A percentile compares a stretch with the other conserved stretches of the same genome.
phyloP scores from a whole-genome alignment of 2,329 filamentous ascomycete species.

The Cercospora canescens region DNA sequence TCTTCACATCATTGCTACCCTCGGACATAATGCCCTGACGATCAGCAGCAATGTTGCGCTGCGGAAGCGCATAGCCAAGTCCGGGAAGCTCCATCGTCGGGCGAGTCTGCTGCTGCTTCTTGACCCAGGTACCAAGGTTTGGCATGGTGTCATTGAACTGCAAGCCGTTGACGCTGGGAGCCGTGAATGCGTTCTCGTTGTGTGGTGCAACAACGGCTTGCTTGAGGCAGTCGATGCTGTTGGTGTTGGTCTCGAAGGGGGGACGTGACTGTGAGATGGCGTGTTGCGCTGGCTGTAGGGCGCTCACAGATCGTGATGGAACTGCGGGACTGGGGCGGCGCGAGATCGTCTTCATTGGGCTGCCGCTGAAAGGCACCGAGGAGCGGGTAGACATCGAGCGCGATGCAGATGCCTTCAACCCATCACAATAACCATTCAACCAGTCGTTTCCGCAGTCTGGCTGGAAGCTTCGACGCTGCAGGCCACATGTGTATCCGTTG shows the following conservation, averaged over 20 bases:
- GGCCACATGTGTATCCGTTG: constrained; percentile 35
- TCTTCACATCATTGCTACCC: constrained; percentile 8
- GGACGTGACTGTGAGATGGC: constrained; percentile 5
- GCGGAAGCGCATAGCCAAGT: constrained; percentile 26
- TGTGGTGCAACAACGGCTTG: constrained; percentile 34
- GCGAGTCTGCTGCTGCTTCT: constrained; percentile 19
- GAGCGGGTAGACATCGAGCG: background rate
- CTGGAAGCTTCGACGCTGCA: constrained; percentile 31
- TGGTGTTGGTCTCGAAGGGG: constrained; percentile 26
- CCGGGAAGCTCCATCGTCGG: constrained; percentile 8
- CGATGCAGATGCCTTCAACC: constrained; percentile 11
- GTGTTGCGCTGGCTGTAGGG: constrained; percentile 14
- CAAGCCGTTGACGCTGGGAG: constrained; percentile 31
- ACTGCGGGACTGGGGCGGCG: constrained; percentile 30
- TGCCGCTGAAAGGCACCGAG: constrained; percentile 24
- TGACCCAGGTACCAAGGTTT: constrained; percentile 36
- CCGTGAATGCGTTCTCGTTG: constrained; percentile 36
- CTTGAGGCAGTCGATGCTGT: constrained; percentile 33
- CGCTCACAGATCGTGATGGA: constrained; percentile 17
- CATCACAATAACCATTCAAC: constrained; percentile 38
- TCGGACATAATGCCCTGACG: constrained; percentile 21
- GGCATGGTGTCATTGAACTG: constrained; percentile 26
- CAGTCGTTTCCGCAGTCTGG: constrained; percentile 30
- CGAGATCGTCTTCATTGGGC: constrained; percentile 26
- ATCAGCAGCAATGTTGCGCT: constrained; percentile 23